A percentile compares a stretch with the other conserved stretches of the same genome.
These are phyloP conservation scores for Chrysanthemum seticuspe DNA, from an alignment of 129 eudicot genomes.

Conservation along the genomic window DNA sequence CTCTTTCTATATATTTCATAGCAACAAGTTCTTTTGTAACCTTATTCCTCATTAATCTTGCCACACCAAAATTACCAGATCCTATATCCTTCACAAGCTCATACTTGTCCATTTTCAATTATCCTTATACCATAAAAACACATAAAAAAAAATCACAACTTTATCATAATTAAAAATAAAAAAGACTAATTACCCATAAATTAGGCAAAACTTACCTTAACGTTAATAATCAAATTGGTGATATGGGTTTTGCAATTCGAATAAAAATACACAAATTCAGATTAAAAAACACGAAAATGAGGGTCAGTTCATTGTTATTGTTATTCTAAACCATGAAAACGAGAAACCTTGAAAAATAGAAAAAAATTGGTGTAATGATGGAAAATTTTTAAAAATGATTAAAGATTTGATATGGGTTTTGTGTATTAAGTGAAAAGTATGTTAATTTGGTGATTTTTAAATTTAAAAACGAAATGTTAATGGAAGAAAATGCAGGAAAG, in stretches of 20 bases:
- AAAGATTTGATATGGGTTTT: constrained; percentile 24
- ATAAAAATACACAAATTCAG: constrained; percentile 11
- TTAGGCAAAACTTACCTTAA: constrained; percentile 22
- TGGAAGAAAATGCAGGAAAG: constrained; percentile 1
- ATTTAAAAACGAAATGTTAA: neutral
- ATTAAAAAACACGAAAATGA: constrained; percentile 12
- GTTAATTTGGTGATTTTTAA: too few species aligned
- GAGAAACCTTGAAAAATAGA: constrained; percentile 26
- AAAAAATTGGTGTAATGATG: constrained; percentile 10
- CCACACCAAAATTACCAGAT: constrained; percentile 93
- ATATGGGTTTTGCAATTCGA: neutral
- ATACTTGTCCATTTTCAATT: constrained; percentile 69
- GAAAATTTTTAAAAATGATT: constrained; percentile 7
- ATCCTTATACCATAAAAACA: neutral
- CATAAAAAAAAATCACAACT: neutral
- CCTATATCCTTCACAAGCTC: constrained; percentile 98
- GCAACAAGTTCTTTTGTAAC: constrained; percentile 93
- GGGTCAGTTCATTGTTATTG: constrained; percentile 18
- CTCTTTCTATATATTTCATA: constrained; percentile 96
- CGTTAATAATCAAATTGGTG: constrained; percentile 9
- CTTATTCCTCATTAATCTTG: constrained; percentile 93
- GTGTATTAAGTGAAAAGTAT: neutral
- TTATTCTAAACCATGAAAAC: constrained; percentile 20
- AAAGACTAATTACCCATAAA: neutral
- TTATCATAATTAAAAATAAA: constrained; percentile 10